phyloP scores from a whole-genome alignment of 805 yeast genomes.

The Ogataea nitratoaversa region DNA sequence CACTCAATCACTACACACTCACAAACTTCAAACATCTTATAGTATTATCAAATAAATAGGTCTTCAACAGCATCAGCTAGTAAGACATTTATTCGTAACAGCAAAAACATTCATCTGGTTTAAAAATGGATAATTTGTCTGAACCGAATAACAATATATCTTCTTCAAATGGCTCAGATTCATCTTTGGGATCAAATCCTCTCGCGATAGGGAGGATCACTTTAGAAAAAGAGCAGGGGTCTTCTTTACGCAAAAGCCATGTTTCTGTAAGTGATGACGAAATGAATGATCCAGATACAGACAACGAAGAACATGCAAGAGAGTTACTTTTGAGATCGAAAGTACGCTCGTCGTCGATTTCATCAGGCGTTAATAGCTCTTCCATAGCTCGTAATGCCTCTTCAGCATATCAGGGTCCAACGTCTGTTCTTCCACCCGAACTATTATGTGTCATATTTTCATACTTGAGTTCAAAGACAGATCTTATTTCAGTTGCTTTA shows the following conservation, averaged over 20 bases:
- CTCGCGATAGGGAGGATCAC: conserved; percentile 6
- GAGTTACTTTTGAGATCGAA: conserved; percentile 23
- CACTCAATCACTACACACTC: too few relatives aligned
- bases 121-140: background rate
- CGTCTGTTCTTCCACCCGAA: conserved; percentile 52
- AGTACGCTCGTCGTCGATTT: conserved; percentile 20
- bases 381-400: conserved; percentile 5
- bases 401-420: conserved; percentile 24
- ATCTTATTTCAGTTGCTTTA: conserved; percentile 56
- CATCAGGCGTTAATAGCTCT: conserved; percentile 10
- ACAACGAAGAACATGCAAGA: conserved; percentile 30
- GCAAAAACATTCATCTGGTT: too few relatives aligned
- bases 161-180: conserved; percentile 18
- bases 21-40: too few relatives aligned
- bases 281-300: conserved; percentile 30
- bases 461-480: conserved; percentile 54
- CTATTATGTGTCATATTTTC: conserved; percentile 64
- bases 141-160: conserved; percentile 7
- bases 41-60: too few relatives aligned
- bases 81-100: too few relatives aligned
- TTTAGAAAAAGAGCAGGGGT: conserved; percentile 4
- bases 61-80: too few relatives aligned
- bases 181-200: conserved; percentile 15
- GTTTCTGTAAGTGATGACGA: conserved; percentile 18
- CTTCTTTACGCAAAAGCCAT: conserved; percentile 1